Percentiles rank a stretch among this genome's conserved stretches.
Conservation (phyloP, 345 rosid genomes). For the Eucalyptus lansdowneana region DNA sequence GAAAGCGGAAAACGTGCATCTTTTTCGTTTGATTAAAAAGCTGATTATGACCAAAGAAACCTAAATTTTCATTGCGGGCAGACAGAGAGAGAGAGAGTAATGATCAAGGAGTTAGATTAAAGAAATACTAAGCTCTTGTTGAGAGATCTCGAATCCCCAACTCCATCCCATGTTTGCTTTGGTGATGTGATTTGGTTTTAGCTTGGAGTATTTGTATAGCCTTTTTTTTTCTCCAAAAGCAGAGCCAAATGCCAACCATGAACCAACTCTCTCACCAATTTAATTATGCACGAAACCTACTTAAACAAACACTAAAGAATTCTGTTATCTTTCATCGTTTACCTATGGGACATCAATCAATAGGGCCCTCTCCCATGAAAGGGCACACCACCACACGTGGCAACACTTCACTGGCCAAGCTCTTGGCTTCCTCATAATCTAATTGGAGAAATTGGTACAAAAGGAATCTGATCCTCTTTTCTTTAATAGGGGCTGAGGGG, state of each 20-base stretch:
- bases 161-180: not conserved
- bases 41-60: not conserved
- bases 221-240: not conserved
- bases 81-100: slow-evolving; percentile 3
- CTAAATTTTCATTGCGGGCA: not conserved
- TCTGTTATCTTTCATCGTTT: not conserved
- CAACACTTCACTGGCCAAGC: slow-evolving; percentile 11
- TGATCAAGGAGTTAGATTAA: slow-evolving; percentile 10
- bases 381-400: slow-evolving; percentile 6
- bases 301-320: not conserved
- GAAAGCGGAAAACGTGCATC: not conserved
- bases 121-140: not conserved
- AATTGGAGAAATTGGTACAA: not conserved
- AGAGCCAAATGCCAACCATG: not conserved
- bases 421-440: slow-evolving; percentile 7
- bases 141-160: not conserved
- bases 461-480: not conserved
- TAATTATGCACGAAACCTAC: not conserved
- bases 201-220: not conserved
- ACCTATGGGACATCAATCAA: not conserved
- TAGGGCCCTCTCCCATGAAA: not conserved
- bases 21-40: not conserved
- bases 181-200: not conserved
- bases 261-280: not conserved
- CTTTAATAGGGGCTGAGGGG: not conserved